Base-by-base conservation (phyloP, 352 stramenopile genomes). In the Globisporangium polare region DNA sequence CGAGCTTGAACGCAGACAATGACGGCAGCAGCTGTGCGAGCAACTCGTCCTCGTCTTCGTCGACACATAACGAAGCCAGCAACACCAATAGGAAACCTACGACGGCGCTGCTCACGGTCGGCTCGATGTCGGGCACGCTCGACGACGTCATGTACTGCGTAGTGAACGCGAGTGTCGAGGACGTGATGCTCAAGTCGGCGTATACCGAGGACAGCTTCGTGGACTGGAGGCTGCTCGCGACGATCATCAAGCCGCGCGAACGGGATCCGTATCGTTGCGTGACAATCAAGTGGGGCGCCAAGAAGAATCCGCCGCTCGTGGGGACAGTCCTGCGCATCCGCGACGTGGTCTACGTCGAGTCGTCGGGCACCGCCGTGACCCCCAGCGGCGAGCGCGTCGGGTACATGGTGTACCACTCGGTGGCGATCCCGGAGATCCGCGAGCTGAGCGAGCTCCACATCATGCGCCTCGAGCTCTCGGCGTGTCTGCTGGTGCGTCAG, bases 131-230 rank as follows among this genome's bases (percentile, higher is more conserved):
- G 8, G 73, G 73, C 27, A 67, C 43, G 35, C 54, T 81, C 55
- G 71, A 81, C 43, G 77, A 89, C 59, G 70, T 86, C 63, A 73
- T 89, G 66, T 89, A 83, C 59, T 77, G 76, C 7, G 68, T 80
- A 4, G 61, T 87, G 4, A 77, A 81, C 69, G 66, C 75, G 26
- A 86, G 43, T 3, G 43, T 31, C 37, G 69, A 74, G 20, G 63
- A 64, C 62, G 77, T 87, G 74, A 63, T 71, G 3, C 76, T 87
- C 59, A 80, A 77, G 58, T 71, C 75, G 0, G 77, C 77, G 0
- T 83, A 86, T 58, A 61, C 81, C 29, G 56, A 74, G 10, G 71
- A 74, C 53, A 60, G 79, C 22, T 77, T 84, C 22, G 68, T 73
- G 35, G 79, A 83, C 62, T 72, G 65, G 35, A 66, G 65, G 1